A percentile compares a stretch with the other conserved stretches of the same genome.
These are phyloP conservation scores for Pseudogymnoascus destructans DNA, from an alignment of 2,329 filamentous ascomycete species.

Conservation along the genomic window DNA sequence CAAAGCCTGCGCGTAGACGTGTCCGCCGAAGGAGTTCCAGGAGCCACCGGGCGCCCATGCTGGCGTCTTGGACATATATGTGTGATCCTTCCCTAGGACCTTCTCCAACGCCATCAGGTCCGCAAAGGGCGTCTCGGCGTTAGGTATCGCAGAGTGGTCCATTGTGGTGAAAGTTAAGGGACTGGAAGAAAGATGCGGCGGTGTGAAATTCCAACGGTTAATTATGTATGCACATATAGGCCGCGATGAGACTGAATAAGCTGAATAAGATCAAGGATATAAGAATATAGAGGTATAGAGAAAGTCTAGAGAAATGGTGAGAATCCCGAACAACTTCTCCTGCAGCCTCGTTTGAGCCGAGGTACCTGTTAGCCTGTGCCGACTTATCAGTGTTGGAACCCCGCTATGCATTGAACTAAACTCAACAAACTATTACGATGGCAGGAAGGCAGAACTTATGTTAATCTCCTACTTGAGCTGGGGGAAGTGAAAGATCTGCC, in stretches of 20 bases:
- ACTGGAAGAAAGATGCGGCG: background rate
- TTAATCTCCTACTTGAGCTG: background rate
- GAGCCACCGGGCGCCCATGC: constrained; percentile 13
- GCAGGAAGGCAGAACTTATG: background rate
- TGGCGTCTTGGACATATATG: constrained; percentile 12
- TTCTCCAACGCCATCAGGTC: constrained; percentile 13
- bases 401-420: background rate
- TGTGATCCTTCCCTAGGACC: constrained; percentile 9
- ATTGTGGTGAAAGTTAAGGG: background rate
- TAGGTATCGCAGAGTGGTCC: background rate
- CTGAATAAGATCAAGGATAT: background rate
- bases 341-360: background rate
- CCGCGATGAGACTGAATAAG: background rate
- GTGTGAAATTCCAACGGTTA: background rate
- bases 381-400: background rate
- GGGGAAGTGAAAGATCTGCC: background rate
- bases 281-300: background rate
- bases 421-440: background rate
- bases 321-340: background rate
- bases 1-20: constrained; percentile 33
- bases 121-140: constrained; percentile 10
- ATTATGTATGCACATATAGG: background rate
- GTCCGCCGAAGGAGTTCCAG: constrained; percentile 31
- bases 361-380: background rate
- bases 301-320: background rate